A percentile compares a stretch with the other conserved stretches of the same genome.
phyloP scores from a whole-genome alignment of 768 basidiomycete species.

The Leccinum subgranulosum region DNA sequence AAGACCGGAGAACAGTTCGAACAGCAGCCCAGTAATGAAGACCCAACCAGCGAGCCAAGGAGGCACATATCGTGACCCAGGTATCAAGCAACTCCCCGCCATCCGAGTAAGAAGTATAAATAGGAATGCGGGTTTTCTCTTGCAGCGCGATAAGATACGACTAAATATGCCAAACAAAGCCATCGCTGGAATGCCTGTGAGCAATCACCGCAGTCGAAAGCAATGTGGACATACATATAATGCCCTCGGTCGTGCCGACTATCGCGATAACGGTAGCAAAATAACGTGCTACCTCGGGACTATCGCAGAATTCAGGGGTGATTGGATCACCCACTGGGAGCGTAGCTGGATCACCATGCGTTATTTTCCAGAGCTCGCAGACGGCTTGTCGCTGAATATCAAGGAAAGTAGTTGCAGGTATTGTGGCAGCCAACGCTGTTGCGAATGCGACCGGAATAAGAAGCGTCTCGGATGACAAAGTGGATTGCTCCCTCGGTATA shows the following conservation, averaged over 20 bases:
- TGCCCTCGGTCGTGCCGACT: slow-evolving; percentile 11
- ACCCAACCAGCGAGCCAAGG: slow-evolving; percentile 12
- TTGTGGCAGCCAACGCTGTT: slow-evolving; percentile 16
- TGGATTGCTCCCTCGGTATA: background rate
- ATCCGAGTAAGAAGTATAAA: slow-evolving; percentile 6
- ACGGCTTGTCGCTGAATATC: slow-evolving; percentile 24
- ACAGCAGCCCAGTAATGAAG: slow-evolving; percentile 20
- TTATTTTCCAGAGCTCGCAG: slow-evolving; percentile 24
- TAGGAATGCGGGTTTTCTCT: slow-evolving; percentile 24
- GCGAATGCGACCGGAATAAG: slow-evolving; percentile 28
- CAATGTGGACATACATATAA: slow-evolving; percentile 18
- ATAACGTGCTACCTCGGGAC: slow-evolving; percentile 18
- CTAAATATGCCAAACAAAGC: slow-evolving; percentile 21
- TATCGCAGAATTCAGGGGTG: slow-evolving; percentile 17
- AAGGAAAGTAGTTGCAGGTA: slow-evolving; percentile 27
- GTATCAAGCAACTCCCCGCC: slow-evolving; percentile 13
- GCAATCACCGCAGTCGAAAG: background rate
- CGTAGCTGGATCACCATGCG: slow-evolving; percentile 4
- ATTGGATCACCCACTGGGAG: slow-evolving; percentile 8
- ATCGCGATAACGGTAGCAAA: slow-evolving; percentile 21
- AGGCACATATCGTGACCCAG: slow-evolving; percentile 15
- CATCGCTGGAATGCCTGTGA: slow-evolving; percentile 19
- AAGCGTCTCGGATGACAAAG: slow-evolving; percentile 16
- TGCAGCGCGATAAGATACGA: slow-evolving; percentile 24
- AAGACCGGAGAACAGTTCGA: slow-evolving; percentile 10